These are phyloP conservation scores for Cupressus sempervirens DNA, from an alignment of 75 land plant species.

Conservation along the genomic window DNA sequence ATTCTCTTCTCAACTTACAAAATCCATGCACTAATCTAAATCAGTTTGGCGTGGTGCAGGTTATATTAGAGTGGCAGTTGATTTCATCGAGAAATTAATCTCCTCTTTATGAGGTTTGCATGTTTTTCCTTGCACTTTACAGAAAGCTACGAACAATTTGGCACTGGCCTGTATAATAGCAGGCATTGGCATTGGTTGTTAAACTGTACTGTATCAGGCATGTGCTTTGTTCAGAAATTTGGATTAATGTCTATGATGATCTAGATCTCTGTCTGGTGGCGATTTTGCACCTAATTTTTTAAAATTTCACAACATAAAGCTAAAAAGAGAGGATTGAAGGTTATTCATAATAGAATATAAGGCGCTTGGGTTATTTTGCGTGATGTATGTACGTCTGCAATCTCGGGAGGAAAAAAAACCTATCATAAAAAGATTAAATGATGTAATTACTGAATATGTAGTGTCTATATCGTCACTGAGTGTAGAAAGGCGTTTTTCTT, in stretches of 20 bases:
- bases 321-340: background rate
- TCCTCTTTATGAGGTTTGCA: background rate
- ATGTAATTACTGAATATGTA: no score
- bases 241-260: background rate
- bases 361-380: background rate
- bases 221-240: background rate
- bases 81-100: background rate
- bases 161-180: background rate
- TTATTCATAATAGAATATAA: background rate
- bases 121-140: background rate
- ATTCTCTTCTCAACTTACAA: background rate
- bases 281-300: background rate
- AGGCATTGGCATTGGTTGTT: background rate
- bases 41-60: background rate
- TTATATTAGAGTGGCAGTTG: background rate
- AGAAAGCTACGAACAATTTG: background rate
- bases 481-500: no score
- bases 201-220: background rate
- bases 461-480: no score
- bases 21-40: background rate
- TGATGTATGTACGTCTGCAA: background rate
- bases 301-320: background rate
- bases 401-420: background rate
- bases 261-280: background rate
- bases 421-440: no score